phyloP scores from a whole-genome alignment of 2,329 filamentous ascomycete genomes.

The Sordariomycetes sp. region DNA sequence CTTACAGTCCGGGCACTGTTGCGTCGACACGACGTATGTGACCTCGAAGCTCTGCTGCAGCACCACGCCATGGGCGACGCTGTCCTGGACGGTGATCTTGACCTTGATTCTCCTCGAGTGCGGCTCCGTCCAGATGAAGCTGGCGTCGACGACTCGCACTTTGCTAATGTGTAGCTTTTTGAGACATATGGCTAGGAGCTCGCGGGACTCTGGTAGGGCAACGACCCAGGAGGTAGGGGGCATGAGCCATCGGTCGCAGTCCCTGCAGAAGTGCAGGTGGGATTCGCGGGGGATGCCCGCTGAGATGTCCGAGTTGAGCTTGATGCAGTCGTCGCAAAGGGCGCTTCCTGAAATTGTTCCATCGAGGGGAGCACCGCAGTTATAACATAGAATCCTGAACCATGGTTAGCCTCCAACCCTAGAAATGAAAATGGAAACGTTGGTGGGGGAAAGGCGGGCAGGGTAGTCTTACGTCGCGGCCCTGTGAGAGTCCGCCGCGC shows the following conservation, averaged over 20 bases:
- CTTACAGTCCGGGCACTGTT: constrained; percentile 89
- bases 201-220: constrained; percentile 77
- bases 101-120: constrained; percentile 88
- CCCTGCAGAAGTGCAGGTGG: constrained; percentile 79
- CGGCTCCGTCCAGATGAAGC: constrained; percentile 96
- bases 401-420: constrained; percentile 4
- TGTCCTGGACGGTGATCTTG: constrained; percentile 84
- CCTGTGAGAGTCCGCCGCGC: constrained; percentile 15
- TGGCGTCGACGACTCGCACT: constrained; percentile 89
- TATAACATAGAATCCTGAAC: constrained; percentile 84
- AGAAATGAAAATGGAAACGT: background rate
- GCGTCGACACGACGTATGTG: constrained; percentile 77
- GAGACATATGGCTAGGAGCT: constrained; percentile 84
- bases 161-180: constrained; percentile 78
- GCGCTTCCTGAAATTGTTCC: constrained; percentile 78
- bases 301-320: constrained; percentile 87
- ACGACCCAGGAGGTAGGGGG: constrained; percentile 81
- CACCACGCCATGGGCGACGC: constrained; percentile 50
- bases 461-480: constrained; percentile 26
- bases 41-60: constrained; percentile 95
- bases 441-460: background rate
- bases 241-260: constrained; percentile 89
- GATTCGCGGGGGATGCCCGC: constrained; percentile 85
- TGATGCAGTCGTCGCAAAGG: constrained; percentile 92
- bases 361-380: constrained; percentile 93